Evolutionary conservation across 257 asterid genomes (phyloP).

Genomic region (Rhazya stricta): DNA sequence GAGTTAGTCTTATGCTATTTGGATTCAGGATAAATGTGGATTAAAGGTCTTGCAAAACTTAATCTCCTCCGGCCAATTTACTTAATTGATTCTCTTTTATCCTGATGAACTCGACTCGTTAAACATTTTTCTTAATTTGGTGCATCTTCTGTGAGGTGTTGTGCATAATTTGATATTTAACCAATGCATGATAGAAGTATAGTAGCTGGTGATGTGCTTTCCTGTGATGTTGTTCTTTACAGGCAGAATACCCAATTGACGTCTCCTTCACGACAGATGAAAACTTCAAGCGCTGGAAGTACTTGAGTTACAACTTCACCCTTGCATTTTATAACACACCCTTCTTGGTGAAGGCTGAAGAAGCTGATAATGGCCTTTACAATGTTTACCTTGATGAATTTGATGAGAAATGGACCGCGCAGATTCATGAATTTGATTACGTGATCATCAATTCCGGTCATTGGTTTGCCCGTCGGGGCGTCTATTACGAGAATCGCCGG

Average conservation of each 20-base stretch:
- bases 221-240: background rate
- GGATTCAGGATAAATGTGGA: too few relatives aligned
- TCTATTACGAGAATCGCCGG: conserved; percentile 30
- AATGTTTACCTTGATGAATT: conserved; percentile 35
- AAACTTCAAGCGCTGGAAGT: conserved; percentile 47
- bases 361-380: conserved; percentile 27
- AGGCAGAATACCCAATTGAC: conserved; percentile 49
- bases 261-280: conserved; percentile 34
- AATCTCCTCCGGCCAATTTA: too few relatives aligned
- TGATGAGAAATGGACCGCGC: conserved; percentile 33
- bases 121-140: background rate
- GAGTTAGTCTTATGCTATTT: too few relatives aligned
- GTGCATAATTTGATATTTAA: background rate
- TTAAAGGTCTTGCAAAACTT: too few relatives aligned
- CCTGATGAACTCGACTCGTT: too few relatives aligned
- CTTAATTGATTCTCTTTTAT: too few relatives aligned
- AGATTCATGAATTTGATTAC: conserved; percentile 33
- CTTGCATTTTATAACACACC: conserved; percentile 42
- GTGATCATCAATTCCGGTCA: conserved; percentile 35
- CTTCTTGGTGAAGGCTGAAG: conserved; percentile 30
- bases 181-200: background rate
- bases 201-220: background rate
- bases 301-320: conserved; percentile 42
- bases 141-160: background rate
- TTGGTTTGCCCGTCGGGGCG: conserved; percentile 29